Conservation (phyloP, 768 basidiomycete species). For the Suillus occidentalis region DNA sequence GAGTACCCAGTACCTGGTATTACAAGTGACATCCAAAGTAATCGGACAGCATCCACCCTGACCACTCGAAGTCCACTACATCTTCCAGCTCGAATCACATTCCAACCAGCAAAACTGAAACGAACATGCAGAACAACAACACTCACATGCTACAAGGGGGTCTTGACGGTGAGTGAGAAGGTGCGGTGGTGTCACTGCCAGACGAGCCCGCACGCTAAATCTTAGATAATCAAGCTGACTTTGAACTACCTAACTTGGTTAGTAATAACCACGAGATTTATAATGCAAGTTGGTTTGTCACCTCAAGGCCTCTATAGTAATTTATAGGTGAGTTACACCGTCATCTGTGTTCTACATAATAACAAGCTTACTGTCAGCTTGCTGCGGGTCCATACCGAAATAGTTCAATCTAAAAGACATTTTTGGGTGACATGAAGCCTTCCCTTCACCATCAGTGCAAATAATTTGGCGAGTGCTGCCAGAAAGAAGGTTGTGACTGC, state of each 20-base stretch:
- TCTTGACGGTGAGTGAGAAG: constrained; percentile 1
- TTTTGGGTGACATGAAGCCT: not conserved
- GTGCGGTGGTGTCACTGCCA: not conserved
- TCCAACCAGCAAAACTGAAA: not conserved
- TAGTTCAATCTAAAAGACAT: not conserved
- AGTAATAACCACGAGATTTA: not conserved
- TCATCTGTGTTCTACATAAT: not conserved
- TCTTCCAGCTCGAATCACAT: not conserved
- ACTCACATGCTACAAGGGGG: not conserved
- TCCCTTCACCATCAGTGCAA: not conserved
- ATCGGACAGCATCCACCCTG: constrained; percentile 2
- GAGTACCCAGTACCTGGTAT: not conserved
- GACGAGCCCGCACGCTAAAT: not conserved
- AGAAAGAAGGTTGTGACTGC: not conserved
- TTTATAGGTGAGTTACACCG: not conserved
- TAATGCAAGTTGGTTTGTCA: not conserved
- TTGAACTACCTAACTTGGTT: not conserved
- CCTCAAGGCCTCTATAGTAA: not conserved
- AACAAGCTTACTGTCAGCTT: not conserved
- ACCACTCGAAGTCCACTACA: not conserved
- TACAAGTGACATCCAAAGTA: not conserved
- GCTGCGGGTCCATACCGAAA: not conserved
- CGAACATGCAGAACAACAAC: not conserved
- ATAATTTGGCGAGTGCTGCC: not conserved
- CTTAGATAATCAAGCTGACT: constrained; percentile 5